phyloP scores from a whole-genome alignment of 345 rosid genomes.

The Eucalyptus globulus region DNA sequence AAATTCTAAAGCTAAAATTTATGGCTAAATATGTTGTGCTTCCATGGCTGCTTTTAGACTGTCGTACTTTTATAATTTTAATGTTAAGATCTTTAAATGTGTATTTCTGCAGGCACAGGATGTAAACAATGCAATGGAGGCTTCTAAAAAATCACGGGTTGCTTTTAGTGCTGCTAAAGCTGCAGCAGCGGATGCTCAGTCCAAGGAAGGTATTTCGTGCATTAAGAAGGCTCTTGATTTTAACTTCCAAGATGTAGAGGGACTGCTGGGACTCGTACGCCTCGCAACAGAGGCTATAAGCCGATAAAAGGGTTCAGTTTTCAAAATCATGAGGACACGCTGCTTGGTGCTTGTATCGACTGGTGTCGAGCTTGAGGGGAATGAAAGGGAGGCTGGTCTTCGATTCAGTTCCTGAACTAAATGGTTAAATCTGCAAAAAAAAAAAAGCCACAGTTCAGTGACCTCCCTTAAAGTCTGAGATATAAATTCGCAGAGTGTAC shows the following conservation, averaged over 20 bases:
- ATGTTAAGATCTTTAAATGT: neutral
- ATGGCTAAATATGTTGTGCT: neutral
- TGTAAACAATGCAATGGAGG: constrained; percentile 83
- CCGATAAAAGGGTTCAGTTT: constrained; percentile 15
- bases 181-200: constrained; percentile 35
- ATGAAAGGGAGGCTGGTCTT: neutral
- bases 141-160: constrained; percentile 72
- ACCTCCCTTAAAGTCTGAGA: neutral
- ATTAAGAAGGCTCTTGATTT: constrained; percentile 87
- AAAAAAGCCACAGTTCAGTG: neutral
- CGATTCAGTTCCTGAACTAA: neutral
- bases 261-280: constrained; percentile 63
- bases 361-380: neutral
- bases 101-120: constrained; percentile 58
- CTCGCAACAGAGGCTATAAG: constrained; percentile 75
- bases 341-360: neutral
- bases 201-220: constrained; percentile 46
- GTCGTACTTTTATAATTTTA: neutral
- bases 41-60: neutral
- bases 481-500: neutral
- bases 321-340: neutral
- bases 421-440: neutral
- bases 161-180: constrained; percentile 55
- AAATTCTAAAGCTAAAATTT: neutral
- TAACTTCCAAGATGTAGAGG: constrained; percentile 88